A percentile compares a stretch with the other conserved stretches of the same genome.
These are phyloP conservation scores for Brettanomyces naardenensis DNA, from an alignment of 805 yeast species.

Conservation along the genomic window DNA sequence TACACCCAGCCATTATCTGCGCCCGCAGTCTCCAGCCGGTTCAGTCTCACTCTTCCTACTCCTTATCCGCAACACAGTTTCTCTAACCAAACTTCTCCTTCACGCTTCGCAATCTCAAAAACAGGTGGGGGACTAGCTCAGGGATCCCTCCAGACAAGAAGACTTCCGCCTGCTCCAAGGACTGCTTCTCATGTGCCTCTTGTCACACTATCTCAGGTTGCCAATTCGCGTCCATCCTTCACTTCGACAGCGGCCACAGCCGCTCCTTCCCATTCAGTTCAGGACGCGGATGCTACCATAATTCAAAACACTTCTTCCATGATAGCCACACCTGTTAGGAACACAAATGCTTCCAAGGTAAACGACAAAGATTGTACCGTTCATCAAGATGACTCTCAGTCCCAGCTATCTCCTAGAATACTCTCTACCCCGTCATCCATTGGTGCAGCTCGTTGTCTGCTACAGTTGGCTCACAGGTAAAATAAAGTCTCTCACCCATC, in stretches of 20 bases:
- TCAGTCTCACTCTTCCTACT: slow-evolving; percentile 3
- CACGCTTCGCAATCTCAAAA: slow-evolving; percentile 1
- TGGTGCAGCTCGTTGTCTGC: slow-evolving; percentile 38
- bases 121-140: background rate
- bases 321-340: slow-evolving; percentile 6
- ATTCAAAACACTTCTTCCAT: slow-evolving; percentile 9
- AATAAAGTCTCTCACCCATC: too few relatives aligned
- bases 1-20: slow-evolving; percentile 8
- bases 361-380: background rate
- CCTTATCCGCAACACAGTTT: slow-evolving; percentile 1
- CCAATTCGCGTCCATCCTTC: too few relatives aligned
- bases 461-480: slow-evolving; percentile 33
- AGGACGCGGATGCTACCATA: slow-evolving; percentile 12
- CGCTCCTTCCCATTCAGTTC: too few relatives aligned
- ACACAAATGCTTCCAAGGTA: background rate
- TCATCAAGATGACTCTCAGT: slow-evolving; percentile 18
- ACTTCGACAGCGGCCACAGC: too few relatives aligned
- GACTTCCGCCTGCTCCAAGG: background rate
- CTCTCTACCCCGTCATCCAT: slow-evolving; percentile 39
- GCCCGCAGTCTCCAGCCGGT: slow-evolving; percentile 12
- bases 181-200: background rate
- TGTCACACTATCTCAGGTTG: too few relatives aligned
- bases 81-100: slow-evolving; percentile 4
- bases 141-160: background rate
- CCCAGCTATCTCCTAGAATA: slow-evolving; percentile 29